Conservation (phyloP, 805 yeast genomes). For the Yamadazyma kitorensis region DNA sequence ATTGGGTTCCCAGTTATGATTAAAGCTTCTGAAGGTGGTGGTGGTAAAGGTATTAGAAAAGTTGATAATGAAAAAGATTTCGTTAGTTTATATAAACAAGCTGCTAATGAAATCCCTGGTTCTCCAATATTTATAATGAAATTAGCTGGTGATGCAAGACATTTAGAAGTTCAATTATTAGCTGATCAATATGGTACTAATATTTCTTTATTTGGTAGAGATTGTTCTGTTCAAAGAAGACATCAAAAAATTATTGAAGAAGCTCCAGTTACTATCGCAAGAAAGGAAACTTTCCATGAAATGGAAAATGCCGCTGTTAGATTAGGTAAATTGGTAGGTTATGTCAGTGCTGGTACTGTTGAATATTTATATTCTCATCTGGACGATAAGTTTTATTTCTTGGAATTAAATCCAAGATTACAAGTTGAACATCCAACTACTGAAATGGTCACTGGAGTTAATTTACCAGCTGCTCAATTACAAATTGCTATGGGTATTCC, state of each 20-base stretch:
- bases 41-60: slow-evolving; percentile 99
- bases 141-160: slow-evolving; percentile 96
- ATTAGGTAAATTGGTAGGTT: slow-evolving; percentile 94
- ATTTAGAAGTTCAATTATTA: slow-evolving; percentile 93
- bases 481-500: slow-evolving; percentile 99
- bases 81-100: slow-evolving; percentile 77
- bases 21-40: slow-evolving; percentile 99
- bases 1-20: slow-evolving; percentile 99
- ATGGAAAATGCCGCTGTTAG: slow-evolving; percentile 99
- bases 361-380: slow-evolving; percentile 93
- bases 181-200: slow-evolving; percentile 99
- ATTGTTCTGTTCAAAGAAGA: slow-evolving; percentile 99
- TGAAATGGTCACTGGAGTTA: slow-evolving; percentile 98
- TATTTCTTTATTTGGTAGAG: slow-evolving; percentile 96
- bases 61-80: slow-evolving; percentile 85
- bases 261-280: slow-evolving; percentile 97
- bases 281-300: slow-evolving; percentile 73
- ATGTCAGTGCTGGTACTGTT: slow-evolving; percentile 98
- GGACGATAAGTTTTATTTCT: slow-evolving; percentile 92
- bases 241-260: slow-evolving; percentile 99
- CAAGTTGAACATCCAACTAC: slow-evolving; percentile 99
- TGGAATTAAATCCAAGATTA: slow-evolving; percentile 96
- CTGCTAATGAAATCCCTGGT: slow-evolving; percentile 97
- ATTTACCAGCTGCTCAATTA: slow-evolving; percentile 96
- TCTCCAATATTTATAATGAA: slow-evolving; percentile 98